Conservation (phyloP, 2,329 filamentous ascomycete genomes). For the Exophiala sideris region DNA sequence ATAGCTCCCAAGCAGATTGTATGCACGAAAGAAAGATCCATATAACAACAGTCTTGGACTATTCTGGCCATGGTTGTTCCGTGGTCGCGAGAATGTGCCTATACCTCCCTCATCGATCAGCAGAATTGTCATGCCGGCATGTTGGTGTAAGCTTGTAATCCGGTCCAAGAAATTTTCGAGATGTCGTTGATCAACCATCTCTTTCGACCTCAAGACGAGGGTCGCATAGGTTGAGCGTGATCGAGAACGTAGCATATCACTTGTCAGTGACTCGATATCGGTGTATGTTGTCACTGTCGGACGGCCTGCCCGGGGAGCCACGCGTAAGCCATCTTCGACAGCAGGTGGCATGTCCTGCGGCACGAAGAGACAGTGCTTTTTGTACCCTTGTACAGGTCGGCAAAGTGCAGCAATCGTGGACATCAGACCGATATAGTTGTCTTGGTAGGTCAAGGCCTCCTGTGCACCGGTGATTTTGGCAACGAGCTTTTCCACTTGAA, state of each 20-base stretch:
- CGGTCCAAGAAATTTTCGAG: too few relatives aligned
- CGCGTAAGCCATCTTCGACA: conserved; percentile 3
- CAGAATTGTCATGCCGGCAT: conserved; percentile 6
- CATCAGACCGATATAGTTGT: conserved; percentile 9
- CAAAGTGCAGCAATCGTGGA: conserved; percentile 9
- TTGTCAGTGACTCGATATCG: neutral
- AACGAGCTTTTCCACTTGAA: conserved; percentile 5
- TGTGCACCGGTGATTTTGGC: neutral
- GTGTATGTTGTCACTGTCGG: neutral
- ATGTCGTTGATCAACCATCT: too few relatives aligned
- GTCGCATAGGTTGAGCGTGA: neutral
- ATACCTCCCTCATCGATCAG: neutral
- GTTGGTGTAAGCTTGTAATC: neutral
- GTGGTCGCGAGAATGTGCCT: neutral
- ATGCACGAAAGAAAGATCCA: conserved; percentile 9
- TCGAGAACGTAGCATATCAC: neutral
- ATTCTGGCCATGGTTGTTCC: neutral
- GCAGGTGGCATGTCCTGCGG: neutral
- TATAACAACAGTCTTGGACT: neutral
- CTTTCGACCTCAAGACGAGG: neutral
- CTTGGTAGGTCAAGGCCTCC: conserved; percentile 6
- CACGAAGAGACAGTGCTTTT: conserved; percentile 10
- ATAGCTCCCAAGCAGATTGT: conserved; percentile 10
- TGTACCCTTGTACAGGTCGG: conserved; percentile 6
- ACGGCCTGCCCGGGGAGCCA: neutral